Conservation (phyloP, 2,329 filamentous ascomycete species). For the Penicillium psychrosexuale region DNA sequence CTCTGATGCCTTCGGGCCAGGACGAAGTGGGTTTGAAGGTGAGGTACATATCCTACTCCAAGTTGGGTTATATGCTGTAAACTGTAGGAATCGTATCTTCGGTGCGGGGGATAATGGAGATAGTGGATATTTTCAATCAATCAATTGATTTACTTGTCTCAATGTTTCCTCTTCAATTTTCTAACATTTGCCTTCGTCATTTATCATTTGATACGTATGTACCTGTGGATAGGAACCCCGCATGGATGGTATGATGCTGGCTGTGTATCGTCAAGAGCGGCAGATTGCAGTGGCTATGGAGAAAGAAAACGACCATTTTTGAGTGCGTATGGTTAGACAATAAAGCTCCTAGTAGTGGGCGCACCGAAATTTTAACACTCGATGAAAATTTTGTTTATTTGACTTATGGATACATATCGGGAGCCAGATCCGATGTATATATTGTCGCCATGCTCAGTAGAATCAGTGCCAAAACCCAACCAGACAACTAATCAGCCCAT, state of each 20-base stretch:
- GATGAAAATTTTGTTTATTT: too few relatives aligned
- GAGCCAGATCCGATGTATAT: background rate
- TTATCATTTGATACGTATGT: too few relatives aligned
- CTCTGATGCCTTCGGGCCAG: conserved; percentile 11
- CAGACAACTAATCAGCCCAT: background rate
- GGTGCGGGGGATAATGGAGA: background rate
- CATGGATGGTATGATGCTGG: background rate
- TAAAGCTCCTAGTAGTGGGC: background rate
- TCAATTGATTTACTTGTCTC: background rate
- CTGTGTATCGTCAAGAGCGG: background rate
- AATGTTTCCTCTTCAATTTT: background rate
- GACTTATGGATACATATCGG: background rate
- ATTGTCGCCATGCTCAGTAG: background rate
- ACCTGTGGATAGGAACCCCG: too few relatives aligned
- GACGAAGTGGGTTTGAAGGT: conserved; percentile 12
- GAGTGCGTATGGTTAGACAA: background rate
- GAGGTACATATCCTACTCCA: conserved; percentile 3
- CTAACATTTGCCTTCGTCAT: background rate
- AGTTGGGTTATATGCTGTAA: background rate
- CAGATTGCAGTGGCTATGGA: background rate
- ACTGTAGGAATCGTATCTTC: background rate
- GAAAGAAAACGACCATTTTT: too few relatives aligned
- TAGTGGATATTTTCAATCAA: background rate
- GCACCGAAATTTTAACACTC: background rate
- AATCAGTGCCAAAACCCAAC: background rate